Conservation (phyloP, 257 asterid genomes). For the Apocynum venetum region DNA sequence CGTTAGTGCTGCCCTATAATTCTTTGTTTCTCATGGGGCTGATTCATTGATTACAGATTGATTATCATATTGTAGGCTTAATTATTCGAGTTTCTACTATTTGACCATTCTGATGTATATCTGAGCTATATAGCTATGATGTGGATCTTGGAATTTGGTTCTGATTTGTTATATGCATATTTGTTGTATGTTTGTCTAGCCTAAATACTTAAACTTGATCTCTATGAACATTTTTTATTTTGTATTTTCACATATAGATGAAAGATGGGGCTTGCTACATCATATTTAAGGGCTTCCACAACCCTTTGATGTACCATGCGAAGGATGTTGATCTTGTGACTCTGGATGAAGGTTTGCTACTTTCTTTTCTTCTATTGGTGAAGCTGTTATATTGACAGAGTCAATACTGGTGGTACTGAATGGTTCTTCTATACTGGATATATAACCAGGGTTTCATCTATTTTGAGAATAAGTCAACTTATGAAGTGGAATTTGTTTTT, state of each 20-base stretch:
- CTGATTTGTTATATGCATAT: not conserved
- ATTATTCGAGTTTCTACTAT: not conserved
- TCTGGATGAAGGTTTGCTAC: constrained; percentile 62
- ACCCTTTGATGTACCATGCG: constrained; percentile 46
- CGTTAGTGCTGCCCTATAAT: not conserved
- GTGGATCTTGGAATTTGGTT: not conserved
- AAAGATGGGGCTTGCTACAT: constrained; percentile 46
- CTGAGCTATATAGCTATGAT: not conserved
- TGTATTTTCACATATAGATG: constrained; percentile 31
- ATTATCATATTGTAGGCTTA: not conserved
- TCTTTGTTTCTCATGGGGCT: not conserved
- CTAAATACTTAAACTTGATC: not conserved
- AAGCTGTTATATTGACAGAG: constrained; percentile 3
- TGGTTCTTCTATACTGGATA: not conserved
- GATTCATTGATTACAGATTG: not conserved
- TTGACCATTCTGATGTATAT: not conserved
- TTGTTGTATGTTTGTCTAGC: not conserved
- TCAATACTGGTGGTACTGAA: not conserved
- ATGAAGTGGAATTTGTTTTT: not conserved
- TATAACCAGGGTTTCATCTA: not conserved
- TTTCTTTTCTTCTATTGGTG: constrained; percentile 5
- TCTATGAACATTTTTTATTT: not conserved
- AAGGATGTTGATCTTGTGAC: constrained; percentile 41
- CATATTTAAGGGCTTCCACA: constrained; percentile 55
- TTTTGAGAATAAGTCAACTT: not conserved